Base-by-base conservation (phyloP, 2,329 filamentous ascomycete species). In the Penicillium palitans region DNA sequence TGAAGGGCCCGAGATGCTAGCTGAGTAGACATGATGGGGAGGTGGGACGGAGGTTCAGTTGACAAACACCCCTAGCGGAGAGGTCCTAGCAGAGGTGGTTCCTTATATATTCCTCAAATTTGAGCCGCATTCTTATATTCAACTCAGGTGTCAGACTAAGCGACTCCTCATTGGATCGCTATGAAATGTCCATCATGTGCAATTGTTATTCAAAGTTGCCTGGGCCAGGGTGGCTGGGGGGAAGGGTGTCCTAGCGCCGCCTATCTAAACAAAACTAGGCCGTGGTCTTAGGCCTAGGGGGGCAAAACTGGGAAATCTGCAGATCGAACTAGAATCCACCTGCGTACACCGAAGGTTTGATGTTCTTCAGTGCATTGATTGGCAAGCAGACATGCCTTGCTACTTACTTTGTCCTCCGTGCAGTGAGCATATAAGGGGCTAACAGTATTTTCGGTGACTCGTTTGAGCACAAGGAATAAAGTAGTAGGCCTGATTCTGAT, bases 181-280 rank as follows among this genome's bases (percentile, higher is more conserved):
- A 21, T 19, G 10, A n/a, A 19, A 8, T 12, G 5, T 4, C 17
- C 15, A 25, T 52, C 6, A 45, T 37, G 29, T n/a, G 44, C 52
- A 24, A 47, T n/a, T 40, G 19, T 29, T 39, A 13, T 13, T 46
- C 27, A 24, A 51, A 41, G 12, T 27, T 33, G 24, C 25, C 37
- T 25, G 37, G 7, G 27, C 12, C 12, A 40, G 55, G 50, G 55
- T 44, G 55, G 55, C 50, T 57, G 55, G 55, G 55, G 40, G 35
- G 19, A 39, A 46, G 31, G 41, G n/a, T n/a, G 21, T 40, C 25
- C 47, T 42, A 46, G 45, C 37, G 37, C 39, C 45, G 37, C 39
- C 40, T 2, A n/a, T 51, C 39, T 9, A 46, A 45, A 53, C 17
- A 27, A 35, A 19, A 41, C 24, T 17, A 15, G 35, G 37, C 42